Percentiles rank a stretch among this genome's conserved stretches.
Conservation (phyloP, 2,329 filamentous ascomycete genomes). For the Clarireedia monteithiana region DNA sequence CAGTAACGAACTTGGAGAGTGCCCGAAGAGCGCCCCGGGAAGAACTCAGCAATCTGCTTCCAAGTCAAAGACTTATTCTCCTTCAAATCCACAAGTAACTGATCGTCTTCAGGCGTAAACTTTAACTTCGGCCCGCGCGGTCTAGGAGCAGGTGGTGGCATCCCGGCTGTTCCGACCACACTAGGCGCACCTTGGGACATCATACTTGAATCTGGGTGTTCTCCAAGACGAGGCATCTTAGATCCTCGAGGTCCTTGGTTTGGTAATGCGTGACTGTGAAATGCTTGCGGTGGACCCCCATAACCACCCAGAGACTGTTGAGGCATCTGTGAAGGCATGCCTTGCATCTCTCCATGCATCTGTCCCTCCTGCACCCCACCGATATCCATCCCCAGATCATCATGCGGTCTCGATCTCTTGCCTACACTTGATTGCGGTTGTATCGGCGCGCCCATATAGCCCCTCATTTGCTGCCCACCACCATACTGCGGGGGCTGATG, state of each 20-base stretch:
- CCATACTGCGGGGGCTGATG: conserved; percentile 38
- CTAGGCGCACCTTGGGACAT: conserved; percentile 59
- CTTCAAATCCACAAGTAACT: conserved; percentile 80
- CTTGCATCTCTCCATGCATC: conserved; percentile 31
- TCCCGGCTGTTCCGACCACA: conserved; percentile 77
- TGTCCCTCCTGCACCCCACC: conserved; percentile 37
- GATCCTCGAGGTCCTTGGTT: conserved; percentile 58
- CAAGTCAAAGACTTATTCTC: conserved; percentile 92
- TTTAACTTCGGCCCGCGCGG: conserved; percentile 87
- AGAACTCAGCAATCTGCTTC: conserved; percentile 97
- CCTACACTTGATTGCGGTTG: conserved; percentile 26
- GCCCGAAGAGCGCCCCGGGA: conserved; percentile 81
- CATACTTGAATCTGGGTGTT: conserved; percentile 34
- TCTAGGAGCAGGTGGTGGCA: conserved; percentile 74
- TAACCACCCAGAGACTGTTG: conserved; percentile 45
- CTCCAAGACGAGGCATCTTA: conserved; percentile 58
- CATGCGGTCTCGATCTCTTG: conserved; percentile 44
- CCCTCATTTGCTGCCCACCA: conserved; percentile 41
- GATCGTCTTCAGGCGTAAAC: conserved; percentile 88
- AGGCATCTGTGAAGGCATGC: conserved; percentile 48
- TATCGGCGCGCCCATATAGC: conserved; percentile 35
- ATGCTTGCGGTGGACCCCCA: conserved; percentile 32
- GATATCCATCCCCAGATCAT: conserved; percentile 46
- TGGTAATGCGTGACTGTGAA: conserved; percentile 73
- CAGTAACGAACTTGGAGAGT: conserved; percentile 92